Base-by-base conservation (phyloP, 2,329 filamentous ascomycete species). In the Ceratocystis harringtonii region DNA sequence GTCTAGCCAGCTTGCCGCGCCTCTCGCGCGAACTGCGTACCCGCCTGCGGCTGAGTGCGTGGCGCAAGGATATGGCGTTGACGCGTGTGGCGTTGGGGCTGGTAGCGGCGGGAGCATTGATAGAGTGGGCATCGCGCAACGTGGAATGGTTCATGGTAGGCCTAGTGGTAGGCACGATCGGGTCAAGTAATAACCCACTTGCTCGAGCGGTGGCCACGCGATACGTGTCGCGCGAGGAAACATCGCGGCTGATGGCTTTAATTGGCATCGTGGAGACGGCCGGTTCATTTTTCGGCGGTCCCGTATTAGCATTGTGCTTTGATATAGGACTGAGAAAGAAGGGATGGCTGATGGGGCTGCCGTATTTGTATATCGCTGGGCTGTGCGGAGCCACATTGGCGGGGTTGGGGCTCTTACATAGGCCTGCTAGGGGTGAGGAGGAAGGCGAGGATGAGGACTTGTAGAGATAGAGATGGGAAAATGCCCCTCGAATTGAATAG, bases 171-270 rank as follows among this genome's bases (percentile, higher is more conserved):
- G 69, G 70, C 10, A 75, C 74, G 0, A 72, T 78, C 65, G 76
- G 76, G n/a, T 72, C 73, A 0, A 76, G 75, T 0, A 72, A 73
- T 22, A 74, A 70, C 43, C 75, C 76, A 1, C 71, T 78, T 10
- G 73, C 73, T 1, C 71, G 76, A 41, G 75, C 76, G n/a, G 75
- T 76, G 1, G 69, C 76, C 6, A 75, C 76, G 0, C 74, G 75
- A 63, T 76, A 75, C 63, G 75, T 78, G 19, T 69, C 71, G 10
- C 69, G 73, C 6, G 70, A 74, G 60, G 73, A 73, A 32, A 78
- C 75, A 1, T 77, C 76, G 41, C 72, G 76, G 28, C 68, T 78
- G 2, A 77, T 77, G 67, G 76, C 76, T 1, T 69, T 78, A 66
- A 73, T 76, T 44, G 73, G 74, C 65, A 77, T 77, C 69, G 70